Evolutionary conservation across 1,139 yeast genomes (phyloP).

Genomic region (Suhomyces yuchorum): DNA sequence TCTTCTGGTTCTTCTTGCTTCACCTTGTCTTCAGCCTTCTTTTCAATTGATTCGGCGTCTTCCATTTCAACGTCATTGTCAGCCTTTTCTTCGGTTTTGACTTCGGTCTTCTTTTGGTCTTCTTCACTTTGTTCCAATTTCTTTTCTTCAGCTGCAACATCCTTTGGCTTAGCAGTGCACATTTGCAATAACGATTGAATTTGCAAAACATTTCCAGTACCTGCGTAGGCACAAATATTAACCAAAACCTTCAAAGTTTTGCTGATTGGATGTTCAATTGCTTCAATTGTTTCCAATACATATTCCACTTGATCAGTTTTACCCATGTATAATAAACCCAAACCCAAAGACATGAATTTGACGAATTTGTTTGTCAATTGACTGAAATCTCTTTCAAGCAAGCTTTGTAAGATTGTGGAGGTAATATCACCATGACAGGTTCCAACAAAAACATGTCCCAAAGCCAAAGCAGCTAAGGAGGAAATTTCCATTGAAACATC

Average conservation of each 20-base stretch:
- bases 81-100: constrained; percentile 19
- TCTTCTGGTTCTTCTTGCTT: constrained; percentile 26
- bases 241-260: constrained; percentile 88
- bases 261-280: constrained; percentile 93
- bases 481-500: constrained; percentile 76
- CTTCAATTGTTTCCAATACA: constrained; percentile 90
- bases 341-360: constrained; percentile 86
- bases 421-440: constrained; percentile 95
- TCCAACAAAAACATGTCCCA: constrained; percentile 95
- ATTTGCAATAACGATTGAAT: constrained; percentile 89
- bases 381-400: constrained; percentile 77
- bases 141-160: constrained; percentile 36
- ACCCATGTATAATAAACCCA: constrained; percentile 91
- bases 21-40: constrained; percentile 25
- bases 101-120: constrained; percentile 26
- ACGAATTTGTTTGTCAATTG: constrained; percentile 87
- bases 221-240: constrained; percentile 93
- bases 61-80: constrained; percentile 27
- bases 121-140: constrained; percentile 42
- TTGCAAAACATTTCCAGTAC: constrained; percentile 96
- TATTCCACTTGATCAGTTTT: constrained; percentile 95
- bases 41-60: constrained; percentile 33
- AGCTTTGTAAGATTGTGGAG: constrained; percentile 83
- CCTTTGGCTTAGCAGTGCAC: constrained; percentile 65
- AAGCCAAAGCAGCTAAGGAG: constrained; percentile 84